Evolutionary conservation across 176 grass and related monocot species (phyloP), one percentile per base, ranked within the genome.

Genomic region (Oryza punctata): DNA sequence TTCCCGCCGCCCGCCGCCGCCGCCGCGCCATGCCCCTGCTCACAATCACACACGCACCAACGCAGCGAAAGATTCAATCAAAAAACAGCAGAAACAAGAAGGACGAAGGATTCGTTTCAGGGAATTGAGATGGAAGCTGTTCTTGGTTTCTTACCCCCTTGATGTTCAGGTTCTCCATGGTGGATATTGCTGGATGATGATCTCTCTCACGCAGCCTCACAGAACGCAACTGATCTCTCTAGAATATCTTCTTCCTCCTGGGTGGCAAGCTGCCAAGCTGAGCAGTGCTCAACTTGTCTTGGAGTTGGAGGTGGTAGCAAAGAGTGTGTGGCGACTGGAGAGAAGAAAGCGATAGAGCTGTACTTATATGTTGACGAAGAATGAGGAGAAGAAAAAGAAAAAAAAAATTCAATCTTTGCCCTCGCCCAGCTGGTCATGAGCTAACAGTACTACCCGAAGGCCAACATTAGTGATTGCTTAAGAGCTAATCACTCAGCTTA

Each of bases 121-220:
- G 70, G 18, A 64, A 50, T 50, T 50, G 86, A 59, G 30, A 24
- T 12, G 46, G 83, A 12, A 72, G 82, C 37, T 10, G 54, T 2
- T 12, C 38, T 61, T 47, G 91, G 6, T 43, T 2, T 12, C 38
- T 61, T 61, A 96, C 94, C 94, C 91, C 88, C 79, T 87, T 96
- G 16, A 75, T 45, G 84, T 88, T 92, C 76, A 75, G 35, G 84
- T 88, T 92, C 76, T 96, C 94, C 94, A 93, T 96, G 72, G 75
- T 15, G 45, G 12, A 4, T 47, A 4, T 47, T 96, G 67, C 70
- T 47, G 45, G 12, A 47, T 47, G 19, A 69, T 37, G 80, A 83
- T 78, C 73, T 80, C 35, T 63, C 43, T 45, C 23, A 28, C 19
- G 3, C 21, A 33, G 10, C 60, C 28, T 35, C 47, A 7, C 12